phyloP scores from a whole-genome alignment of 2,329 filamentous ascomycete genomes.

The Aspergillus sp. region DNA sequence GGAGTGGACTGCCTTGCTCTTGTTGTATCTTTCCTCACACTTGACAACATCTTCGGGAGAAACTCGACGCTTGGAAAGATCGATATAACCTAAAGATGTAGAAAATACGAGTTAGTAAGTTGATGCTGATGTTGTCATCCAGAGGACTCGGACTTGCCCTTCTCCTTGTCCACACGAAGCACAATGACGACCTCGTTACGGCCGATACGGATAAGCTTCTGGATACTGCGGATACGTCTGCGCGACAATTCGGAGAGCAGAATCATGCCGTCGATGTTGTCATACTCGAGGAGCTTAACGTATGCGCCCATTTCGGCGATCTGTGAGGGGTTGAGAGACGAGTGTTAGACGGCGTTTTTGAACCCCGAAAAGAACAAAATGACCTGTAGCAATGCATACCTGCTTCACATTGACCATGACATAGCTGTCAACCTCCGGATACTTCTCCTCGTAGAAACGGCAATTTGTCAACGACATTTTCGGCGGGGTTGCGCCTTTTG shows the following conservation, averaged over 20 bases:
- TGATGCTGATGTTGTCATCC: not conserved
- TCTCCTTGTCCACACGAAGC: constrained; percentile 98
- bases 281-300: constrained; percentile 98
- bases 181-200: constrained; percentile 99
- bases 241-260: constrained; percentile 94
- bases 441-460: constrained; percentile 97
- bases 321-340: constrained; percentile 46
- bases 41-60: constrained; percentile 97
- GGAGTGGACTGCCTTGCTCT: constrained; percentile 98
- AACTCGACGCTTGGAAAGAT: constrained; percentile 97
- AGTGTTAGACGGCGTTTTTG: constrained; percentile 16
- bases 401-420: constrained; percentile 99
- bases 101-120: constrained; percentile 23
- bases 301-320: constrained; percentile 99
- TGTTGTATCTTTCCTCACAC: constrained; percentile 99
- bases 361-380: constrained; percentile 1
- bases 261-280: constrained; percentile 99
- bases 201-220: constrained; percentile 97
- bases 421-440: constrained; percentile 97
- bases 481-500: constrained; percentile 51
- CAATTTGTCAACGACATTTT: constrained; percentile 94
- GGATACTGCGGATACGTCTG: constrained; percentile 97
- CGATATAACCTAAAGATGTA: constrained; percentile 73
- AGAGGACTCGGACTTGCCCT: constrained; percentile 59
- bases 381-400: constrained; percentile 50